These are phyloP conservation scores for Aegilops umbellulata DNA, from an alignment of 176 grass and related monocot genomes.

Conservation along the genomic window DNA sequence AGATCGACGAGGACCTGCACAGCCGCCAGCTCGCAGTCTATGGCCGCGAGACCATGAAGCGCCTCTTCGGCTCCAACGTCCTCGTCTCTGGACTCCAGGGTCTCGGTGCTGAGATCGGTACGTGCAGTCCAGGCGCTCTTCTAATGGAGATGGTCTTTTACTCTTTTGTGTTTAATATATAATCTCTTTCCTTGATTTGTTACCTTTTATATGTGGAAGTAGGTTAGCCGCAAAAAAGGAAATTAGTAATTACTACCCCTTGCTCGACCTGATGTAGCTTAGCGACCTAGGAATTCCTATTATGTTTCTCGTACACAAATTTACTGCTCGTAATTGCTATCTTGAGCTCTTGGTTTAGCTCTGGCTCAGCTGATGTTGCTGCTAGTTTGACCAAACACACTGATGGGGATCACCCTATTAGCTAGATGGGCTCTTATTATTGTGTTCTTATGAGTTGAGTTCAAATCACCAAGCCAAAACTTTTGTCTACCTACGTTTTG, in stretches of 20 bases:
- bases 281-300: not conserved
- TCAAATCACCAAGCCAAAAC: not conserved
- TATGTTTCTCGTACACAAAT: not conserved
- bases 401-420: not conserved
- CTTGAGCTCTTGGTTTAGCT: not conserved
- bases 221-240: not conserved
- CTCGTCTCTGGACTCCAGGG: constrained; percentile 84
- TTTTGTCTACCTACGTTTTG: not conserved
- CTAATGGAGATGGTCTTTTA: not conserved
- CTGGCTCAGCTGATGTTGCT: not conserved
- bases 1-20: constrained; percentile 94
- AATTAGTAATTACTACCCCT: not conserved
- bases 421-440: not conserved
- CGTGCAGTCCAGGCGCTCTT: not conserved
- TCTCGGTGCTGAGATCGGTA: constrained; percentile 80
- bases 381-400: constrained; percentile 1
- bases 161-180: not conserved
- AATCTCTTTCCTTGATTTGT: not conserved
- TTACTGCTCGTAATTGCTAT: not conserved
- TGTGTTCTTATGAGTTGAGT: not conserved
- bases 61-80: constrained; percentile 82
- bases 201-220: not conserved
- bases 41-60: constrained; percentile 85
- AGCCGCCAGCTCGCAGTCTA: constrained; percentile 90
- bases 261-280: not conserved